Base-by-base conservation (phyloP, 2,329 filamentous ascomycete genomes). In the Zasmidium angulare region DNA sequence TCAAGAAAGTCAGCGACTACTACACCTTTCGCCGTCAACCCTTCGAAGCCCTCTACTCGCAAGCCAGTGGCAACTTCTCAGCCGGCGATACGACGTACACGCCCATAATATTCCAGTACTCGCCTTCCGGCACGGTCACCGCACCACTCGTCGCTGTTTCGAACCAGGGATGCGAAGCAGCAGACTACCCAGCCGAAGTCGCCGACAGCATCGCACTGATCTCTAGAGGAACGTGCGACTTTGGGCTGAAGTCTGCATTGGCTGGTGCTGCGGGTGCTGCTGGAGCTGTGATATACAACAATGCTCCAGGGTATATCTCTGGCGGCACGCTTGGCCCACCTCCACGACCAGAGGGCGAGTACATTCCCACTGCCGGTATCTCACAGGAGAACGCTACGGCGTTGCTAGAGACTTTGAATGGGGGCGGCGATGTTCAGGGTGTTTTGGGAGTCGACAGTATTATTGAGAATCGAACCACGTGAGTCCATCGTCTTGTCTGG, bases 261-360 rank as follows among this genome's bases (percentile, higher is more conserved):
- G 89, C 90, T 4, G 88, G 86, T 46, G 80, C 78, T 51, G 88
- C 88, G 1, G 89, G 89, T 20, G 90, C 90, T 3, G 74, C 84
- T 2, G 90, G 86, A 1, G 88, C 87, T 0, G 76, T 95, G 14
- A 80, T 95, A 52, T 93, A 90, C 76, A 91, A 93, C 78, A 88
- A 87, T 65, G 85, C 85, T 1, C 75, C 81, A 1, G 89, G 85
- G 53, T 47, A 56, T 20, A 53, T 68, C 22, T 55, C 52, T 17
- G 60, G 63, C 4, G 90, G 89, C 46, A 93, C 89, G 0, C 79
- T 95, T 2, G 89, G 87, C 11, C 86, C 87, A 0, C 85, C 87
- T 0, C 77, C 80, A 11, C 68, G 85, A 53, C 84, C 77, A 1
- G 71, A 77, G 24, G 78, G 78, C 2, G 69, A 77, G 2, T 85